These are phyloP conservation scores for Colletotrichum navitas DNA, from an alignment of 2,329 filamentous ascomycete species.

Conservation along the genomic window DNA sequence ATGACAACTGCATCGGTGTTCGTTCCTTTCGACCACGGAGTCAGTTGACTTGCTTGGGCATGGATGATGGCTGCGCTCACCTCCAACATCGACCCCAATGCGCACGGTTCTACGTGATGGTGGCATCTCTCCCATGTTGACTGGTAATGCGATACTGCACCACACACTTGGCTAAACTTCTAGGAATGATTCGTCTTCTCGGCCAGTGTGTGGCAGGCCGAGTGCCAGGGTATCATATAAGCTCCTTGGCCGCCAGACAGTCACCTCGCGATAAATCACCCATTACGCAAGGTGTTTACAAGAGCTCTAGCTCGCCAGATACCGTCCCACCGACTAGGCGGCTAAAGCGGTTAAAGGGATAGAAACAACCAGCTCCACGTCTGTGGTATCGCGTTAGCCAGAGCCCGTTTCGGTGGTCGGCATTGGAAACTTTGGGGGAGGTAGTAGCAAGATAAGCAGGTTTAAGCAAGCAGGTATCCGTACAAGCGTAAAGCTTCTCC, in stretches of 20 bases:
- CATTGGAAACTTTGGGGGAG: not conserved
- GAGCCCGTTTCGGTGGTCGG: not conserved
- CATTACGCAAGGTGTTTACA: slow-evolving; percentile 9
- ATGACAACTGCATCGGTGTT: slow-evolving; percentile 67
- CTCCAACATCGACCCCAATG: slow-evolving; percentile 62
- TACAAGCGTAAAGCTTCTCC: slow-evolving; percentile 22
- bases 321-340: not conserved
- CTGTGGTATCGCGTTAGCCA: not conserved
- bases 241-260: no score
- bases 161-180: no score
- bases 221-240: slow-evolving; percentile 3
- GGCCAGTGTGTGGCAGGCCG: no score
- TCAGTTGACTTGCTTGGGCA: not conserved
- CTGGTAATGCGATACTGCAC: not conserved
- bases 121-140: slow-evolving; percentile 33
- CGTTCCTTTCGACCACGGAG: slow-evolving; percentile 50
- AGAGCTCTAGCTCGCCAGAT: not conserved
- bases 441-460: slow-evolving; percentile 6
- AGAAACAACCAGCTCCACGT: not conserved
- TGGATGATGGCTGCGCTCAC: slow-evolving; percentile 1
- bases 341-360: slow-evolving; percentile 23
- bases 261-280: not conserved
- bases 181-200: not conserved
- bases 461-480: slow-evolving; percentile 29
- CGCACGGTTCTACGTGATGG: slow-evolving; percentile 44